A percentile compares a stretch with the other conserved stretches of the same genome.
Conservation (phyloP, 768 basidiomycete genomes). For the Xerocomellus intermedius region DNA sequence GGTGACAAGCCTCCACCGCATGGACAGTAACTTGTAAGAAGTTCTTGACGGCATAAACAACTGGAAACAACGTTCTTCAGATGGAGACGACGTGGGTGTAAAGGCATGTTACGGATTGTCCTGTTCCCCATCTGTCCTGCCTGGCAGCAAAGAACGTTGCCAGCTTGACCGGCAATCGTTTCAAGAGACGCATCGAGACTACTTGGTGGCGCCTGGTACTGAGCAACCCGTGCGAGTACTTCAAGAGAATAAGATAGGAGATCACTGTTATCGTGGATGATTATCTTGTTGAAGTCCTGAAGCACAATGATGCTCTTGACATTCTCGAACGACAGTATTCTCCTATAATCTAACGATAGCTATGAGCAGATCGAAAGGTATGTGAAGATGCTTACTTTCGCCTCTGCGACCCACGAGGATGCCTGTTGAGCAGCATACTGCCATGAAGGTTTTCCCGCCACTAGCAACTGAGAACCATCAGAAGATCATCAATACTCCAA, state of each 20-base stretch:
- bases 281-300: conserved; percentile 61
- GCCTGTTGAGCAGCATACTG: conserved; percentile 64
- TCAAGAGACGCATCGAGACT: conserved; percentile 59
- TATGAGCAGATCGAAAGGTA: background rate
- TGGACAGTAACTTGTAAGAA: conserved; percentile 59
- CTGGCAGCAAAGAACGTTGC: conserved; percentile 60
- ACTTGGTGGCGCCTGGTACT: conserved; percentile 45
- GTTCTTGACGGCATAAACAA: conserved; percentile 66
- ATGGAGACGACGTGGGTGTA: background rate
- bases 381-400: conserved; percentile 43
- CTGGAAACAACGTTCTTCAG: conserved; percentile 36
- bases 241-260: conserved; percentile 71
- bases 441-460: conserved; percentile 55
- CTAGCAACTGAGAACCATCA: conserved; percentile 37
- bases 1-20: conserved; percentile 54
- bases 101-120: conserved; percentile 49
- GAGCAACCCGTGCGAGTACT: conserved; percentile 57
- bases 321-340: conserved; percentile 50
- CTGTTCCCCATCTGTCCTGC: conserved; percentile 52
- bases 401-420: conserved; percentile 62
- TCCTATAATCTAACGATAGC: conserved; percentile 49
- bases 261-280: conserved; percentile 59
- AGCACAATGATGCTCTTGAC: conserved; percentile 58
- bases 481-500: background rate
- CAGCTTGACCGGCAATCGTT: conserved; percentile 52